These are phyloP conservation scores for Hymenochaete sp. DNA, from an alignment of 1,284 basidiomycete species.

Conservation along the genomic window DNA sequence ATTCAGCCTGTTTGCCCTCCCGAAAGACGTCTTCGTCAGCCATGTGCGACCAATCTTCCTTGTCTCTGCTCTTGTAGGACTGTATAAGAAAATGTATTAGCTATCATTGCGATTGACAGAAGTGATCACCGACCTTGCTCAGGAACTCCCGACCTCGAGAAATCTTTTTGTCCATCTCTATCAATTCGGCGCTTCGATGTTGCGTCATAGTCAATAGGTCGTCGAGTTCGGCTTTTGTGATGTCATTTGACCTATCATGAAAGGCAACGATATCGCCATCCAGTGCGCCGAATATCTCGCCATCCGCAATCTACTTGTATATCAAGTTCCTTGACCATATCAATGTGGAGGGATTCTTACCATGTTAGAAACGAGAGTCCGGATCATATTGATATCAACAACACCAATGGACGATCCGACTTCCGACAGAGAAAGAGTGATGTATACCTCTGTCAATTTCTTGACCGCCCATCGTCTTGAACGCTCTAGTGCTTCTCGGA, in stretches of 20 bases:
- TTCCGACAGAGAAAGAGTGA: conserved; percentile 61
- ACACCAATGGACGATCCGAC: conserved; percentile 57
- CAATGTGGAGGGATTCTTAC: conserved; percentile 32
- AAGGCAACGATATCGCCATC: conserved; percentile 64
- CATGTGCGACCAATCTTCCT: conserved; percentile 8
- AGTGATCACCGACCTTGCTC: conserved; percentile 41
- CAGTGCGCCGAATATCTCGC: conserved; percentile 58
- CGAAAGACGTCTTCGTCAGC: conserved; percentile 10
- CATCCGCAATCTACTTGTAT: conserved; percentile 49
- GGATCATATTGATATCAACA: conserved; percentile 44
- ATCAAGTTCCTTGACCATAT: not conserved
- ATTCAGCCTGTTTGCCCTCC: conserved; percentile 6
- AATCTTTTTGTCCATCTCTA: conserved; percentile 46
- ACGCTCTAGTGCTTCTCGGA: conserved; percentile 53
- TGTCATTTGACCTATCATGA: conserved; percentile 48
- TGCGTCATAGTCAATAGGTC: conserved; percentile 52
- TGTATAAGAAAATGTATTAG: not conserved
- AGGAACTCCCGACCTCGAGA: conserved; percentile 58
- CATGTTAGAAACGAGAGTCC: conserved; percentile 59
- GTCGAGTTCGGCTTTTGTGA: conserved; percentile 61
- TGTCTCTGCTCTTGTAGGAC: conserved; percentile 9
- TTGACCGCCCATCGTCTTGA: conserved; percentile 68
- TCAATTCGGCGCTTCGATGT: conserved; percentile 43
- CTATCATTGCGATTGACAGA: not conserved
- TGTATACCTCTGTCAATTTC: conserved; percentile 70